phyloP scores from a whole-genome alignment of 805 yeast species.

The Ogataea siamensis region DNA sequence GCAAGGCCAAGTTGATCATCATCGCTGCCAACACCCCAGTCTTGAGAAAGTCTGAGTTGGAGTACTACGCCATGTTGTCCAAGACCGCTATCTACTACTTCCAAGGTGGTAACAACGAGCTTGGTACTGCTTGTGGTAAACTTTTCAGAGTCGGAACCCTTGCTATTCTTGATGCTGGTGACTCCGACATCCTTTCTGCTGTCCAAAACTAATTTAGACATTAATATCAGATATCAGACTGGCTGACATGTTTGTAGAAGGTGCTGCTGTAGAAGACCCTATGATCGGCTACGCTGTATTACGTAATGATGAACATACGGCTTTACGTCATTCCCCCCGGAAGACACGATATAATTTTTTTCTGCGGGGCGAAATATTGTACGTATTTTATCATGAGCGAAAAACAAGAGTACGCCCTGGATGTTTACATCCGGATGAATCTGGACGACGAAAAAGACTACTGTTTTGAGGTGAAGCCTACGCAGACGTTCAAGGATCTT shows the following conservation, averaged over 20 bases:
- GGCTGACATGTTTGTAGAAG: conserved; percentile 6
- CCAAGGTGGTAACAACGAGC: conserved; percentile 99
- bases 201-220: conserved; percentile 32
- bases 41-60: conserved; percentile 99
- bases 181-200: conserved; percentile 93
- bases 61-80: conserved; percentile 99
- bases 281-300: neutral
- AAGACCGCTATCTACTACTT: conserved; percentile 97
- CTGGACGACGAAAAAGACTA: conserved; percentile 85
- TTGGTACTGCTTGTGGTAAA: conserved; percentile 99
- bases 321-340: neutral
- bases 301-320: neutral
- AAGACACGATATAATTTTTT: neutral
- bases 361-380: conserved; percentile 11
- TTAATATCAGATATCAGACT: conserved; percentile 6
- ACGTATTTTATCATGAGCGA: conserved; percentile 7
- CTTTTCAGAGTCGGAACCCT: conserved; percentile 99
- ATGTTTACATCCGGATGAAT: conserved; percentile 75
- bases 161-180: conserved; percentile 98
- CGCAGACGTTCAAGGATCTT: conserved; percentile 58
- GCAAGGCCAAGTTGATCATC: conserved; percentile 97
- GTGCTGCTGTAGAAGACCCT: too few relatives aligned
- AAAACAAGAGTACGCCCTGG: conserved; percentile 28
- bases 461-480: conserved; percentile 70
- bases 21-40: conserved; percentile 99